Base-by-base conservation (phyloP, 208 protist species). In the Trypanosoma melophagium region DNA sequence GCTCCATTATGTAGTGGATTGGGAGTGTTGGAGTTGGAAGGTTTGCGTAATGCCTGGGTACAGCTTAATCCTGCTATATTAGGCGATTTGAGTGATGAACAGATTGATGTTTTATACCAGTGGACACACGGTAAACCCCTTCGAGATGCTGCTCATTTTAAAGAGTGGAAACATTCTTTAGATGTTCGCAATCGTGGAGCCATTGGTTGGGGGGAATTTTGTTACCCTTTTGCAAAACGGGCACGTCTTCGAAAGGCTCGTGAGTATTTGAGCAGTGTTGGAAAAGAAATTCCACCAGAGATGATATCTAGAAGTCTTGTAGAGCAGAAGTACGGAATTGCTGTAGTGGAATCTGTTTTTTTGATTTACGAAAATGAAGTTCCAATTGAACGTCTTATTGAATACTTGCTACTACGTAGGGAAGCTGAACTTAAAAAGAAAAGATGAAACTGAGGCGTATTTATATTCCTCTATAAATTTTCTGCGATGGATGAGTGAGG, bases 151-250 rank as follows among this genome's bases (percentile, higher is more conserved):
- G 47, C 56, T 9, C 58, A 60, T 5, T 77, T 84, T 14, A 52
- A 74, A 40, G 42, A 47, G 49, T 89, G 74, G 76, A 82, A 80
- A 49, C 19, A 63, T 44, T 75, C 47, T 5, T 50, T 89, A n/a
- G 75, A 80, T 52, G 60, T 89, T 19, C 52, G 60, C 10, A 13
- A 63, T 3, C 62, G 22, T 2, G 74, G 69, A 13, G 17, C 25
- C 0, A 74, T 86, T 47, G 79, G 83, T 50, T 89, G 83, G 83
- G 54, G 52, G 7, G 84, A 89, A 61, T 89, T 89, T 62, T 89
- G 84, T 69, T 89, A 82, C 71, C 77, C 78, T 3, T 86, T 83
- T 67, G 84, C 84, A 10, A 71, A 81, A 60, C 60, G 62, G 17
- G 55, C 75, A 8, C 66, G 76, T 17, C 71, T 83, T 16, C 69